A percentile compares a stretch with the other conserved stretches of the same genome.
phyloP scores from a whole-genome alignment of 208 protist genomes.

The Herpetomonas samuelpessoai region DNA sequence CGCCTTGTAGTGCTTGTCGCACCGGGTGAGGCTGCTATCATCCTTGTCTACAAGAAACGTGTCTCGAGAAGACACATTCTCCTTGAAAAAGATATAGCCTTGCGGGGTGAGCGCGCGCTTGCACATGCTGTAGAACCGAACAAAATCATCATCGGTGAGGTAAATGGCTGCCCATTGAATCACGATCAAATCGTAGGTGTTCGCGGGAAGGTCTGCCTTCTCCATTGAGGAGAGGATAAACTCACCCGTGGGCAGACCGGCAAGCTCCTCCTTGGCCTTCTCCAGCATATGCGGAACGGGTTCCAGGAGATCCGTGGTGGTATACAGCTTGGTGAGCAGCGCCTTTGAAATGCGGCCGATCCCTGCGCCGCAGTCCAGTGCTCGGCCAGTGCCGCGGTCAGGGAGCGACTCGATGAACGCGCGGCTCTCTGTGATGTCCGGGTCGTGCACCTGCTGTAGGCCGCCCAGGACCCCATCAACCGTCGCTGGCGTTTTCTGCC shows the following conservation, averaged over 20 bases:
- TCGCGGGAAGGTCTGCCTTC: constrained; percentile 39
- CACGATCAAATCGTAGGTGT: constrained; percentile 88
- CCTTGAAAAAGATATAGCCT: constrained; percentile 93
- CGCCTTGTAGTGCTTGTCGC: constrained; percentile 80
- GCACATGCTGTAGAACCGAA: constrained; percentile 79
- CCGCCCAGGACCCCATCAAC: constrained; percentile 91
- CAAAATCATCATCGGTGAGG: constrained; percentile 91
- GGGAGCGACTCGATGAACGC: constrained; percentile 67
- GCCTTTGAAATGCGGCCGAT: constrained; percentile 89
- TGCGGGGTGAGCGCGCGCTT: constrained; percentile 60
- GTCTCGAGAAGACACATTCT: constrained; percentile 66
- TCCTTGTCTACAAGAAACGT: constrained; percentile 84
- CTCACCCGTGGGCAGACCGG: constrained; percentile 59
- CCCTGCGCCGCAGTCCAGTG: constrained; percentile 89
- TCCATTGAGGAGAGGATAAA: constrained; percentile 87
- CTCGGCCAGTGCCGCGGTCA: constrained; percentile 49
- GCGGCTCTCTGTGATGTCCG: constrained; percentile 62
- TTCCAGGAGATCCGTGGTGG: constrained; percentile 80
- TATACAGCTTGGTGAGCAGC: constrained; percentile 70
- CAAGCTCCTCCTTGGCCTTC: constrained; percentile 78
- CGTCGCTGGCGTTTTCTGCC: constrained; percentile 78
- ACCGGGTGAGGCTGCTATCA: constrained; percentile 88
- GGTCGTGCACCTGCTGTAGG: constrained; percentile 70
- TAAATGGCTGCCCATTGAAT: constrained; percentile 94
- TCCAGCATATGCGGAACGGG: constrained; percentile 85